Percentiles rank a stretch among this genome's conserved stretches.
These are phyloP conservation scores for Saussurea involucrata DNA, from an alignment of 129 eudicot species.

Conservation along the genomic window DNA sequence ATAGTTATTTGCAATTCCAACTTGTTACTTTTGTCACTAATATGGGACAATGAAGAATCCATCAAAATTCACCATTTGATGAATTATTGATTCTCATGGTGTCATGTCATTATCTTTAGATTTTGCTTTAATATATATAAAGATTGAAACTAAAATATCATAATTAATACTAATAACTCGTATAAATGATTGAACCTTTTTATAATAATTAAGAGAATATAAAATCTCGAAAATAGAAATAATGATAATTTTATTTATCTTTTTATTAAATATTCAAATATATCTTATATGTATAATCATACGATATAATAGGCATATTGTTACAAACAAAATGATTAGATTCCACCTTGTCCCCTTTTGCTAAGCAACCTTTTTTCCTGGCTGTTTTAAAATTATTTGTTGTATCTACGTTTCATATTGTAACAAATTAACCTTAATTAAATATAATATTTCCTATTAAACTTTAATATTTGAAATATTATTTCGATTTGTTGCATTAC, in stretches of 20 bases:
- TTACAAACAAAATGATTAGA: slow-evolving; percentile 19
- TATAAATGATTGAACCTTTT: not conserved
- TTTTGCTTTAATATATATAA: too few species aligned
- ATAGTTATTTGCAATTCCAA: too few species aligned
- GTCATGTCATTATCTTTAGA: too few species aligned
- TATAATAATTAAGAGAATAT: not conserved
- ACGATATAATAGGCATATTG: not conserved
- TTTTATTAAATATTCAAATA: not conserved
- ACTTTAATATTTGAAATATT: not conserved
- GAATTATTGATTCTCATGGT: too few species aligned
- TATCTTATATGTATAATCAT: not conserved
- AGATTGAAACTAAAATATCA: not conserved
- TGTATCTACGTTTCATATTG: not conserved
- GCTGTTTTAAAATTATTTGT: not conserved
- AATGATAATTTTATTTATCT: not conserved
- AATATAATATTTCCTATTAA: not conserved
- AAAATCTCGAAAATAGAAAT: not conserved
- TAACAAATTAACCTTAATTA: too few species aligned
- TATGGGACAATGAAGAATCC: too few species aligned
- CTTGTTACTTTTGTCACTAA: too few species aligned
- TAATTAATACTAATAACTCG: not conserved
- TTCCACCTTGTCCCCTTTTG: not conserved
- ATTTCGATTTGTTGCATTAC: not conserved
- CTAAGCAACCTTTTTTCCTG: not conserved
- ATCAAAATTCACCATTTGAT: too few species aligned